A percentile compares a stretch with the other conserved stretches of the same genome.
Evolutionary conservation across 2,329 filamentous ascomycete species (phyloP).

Genomic region (Hypoxylon sp.): DNA sequence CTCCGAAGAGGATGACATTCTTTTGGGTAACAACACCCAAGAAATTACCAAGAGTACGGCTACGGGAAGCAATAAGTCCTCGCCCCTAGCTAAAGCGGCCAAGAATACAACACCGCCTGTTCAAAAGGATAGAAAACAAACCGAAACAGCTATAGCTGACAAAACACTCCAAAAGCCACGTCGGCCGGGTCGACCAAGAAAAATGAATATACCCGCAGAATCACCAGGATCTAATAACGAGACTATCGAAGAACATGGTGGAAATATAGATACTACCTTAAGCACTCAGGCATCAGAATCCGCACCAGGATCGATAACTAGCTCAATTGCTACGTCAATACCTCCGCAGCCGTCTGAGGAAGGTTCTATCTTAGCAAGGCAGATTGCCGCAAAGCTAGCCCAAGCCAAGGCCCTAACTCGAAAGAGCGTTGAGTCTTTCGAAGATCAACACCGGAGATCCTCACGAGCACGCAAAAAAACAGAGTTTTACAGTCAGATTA

Average conservation of each 20-base stretch:
- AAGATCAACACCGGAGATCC: slow-evolving; percentile 35
- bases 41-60: background rate
- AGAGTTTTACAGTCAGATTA: slow-evolving; percentile 38
- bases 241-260: background rate
- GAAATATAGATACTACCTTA: background rate
- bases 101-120: slow-evolving; percentile 1
- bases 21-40: slow-evolving; percentile 41
- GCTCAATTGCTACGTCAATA: background rate
- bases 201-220: slow-evolving; percentile 18
- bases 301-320: background rate
- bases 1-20: slow-evolving; percentile 49
- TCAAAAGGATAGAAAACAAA: slow-evolving; percentile 4
- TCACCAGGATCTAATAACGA: background rate
- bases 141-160: background rate
- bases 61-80: slow-evolving; percentile 21
- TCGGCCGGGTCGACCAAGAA: slow-evolving; percentile 29
- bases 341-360: slow-evolving; percentile 7
- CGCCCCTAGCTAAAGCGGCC: background rate
- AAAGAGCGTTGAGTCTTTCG: slow-evolving; percentile 3
- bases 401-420: slow-evolving; percentile 12
- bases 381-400: slow-evolving; percentile 17
- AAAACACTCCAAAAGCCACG: slow-evolving; percentile 18
- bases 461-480: slow-evolving; percentile 37
- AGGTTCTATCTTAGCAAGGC: slow-evolving; percentile 17
- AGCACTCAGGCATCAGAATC: slow-evolving; percentile 1